Evolutionary conservation across 306 rosid species (phyloP), one percentile per base, ranked within the genome.

Genomic region (Purshia tridentata): DNA sequence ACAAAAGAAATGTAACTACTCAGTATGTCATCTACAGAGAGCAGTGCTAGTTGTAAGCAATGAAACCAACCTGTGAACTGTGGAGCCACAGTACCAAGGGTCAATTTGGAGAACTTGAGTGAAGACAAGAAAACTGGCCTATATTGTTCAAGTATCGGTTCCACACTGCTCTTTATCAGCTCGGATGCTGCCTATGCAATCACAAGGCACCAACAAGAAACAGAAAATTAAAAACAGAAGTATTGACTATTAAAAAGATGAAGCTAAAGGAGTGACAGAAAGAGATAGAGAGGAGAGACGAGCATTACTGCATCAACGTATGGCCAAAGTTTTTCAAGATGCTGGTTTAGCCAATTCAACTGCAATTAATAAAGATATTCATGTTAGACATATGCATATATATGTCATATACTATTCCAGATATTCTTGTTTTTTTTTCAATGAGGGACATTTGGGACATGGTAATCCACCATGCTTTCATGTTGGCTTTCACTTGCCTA

Each of bases 21-120:
- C 35, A 29, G 35, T 29, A 3, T 29, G 0, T 29, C 35, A 29
- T 29, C 35, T 29, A 29, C 35, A 29, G 35, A 29, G 35, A 29
- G 35, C 35, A 29, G 54, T 50, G 18, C 54, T 50, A 12, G 22
- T 22, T 64, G 57, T 13, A 60, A 65, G 49, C 29, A n/a, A 61
- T 40, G 14, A 41, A 72, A 22, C 84, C 55, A 68, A 91, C 98
- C 98, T 76, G 96, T 89, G 76, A 94, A 89, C 56, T 86, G 91
- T 20, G 98, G 98, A 72, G 98, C 95, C 73, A 94, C 96, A 41
- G 86, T 86, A 46, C 98, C 98, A 39, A 94, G 96, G 56, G 98
- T 94, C 72, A 94, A 79, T 81, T 61, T 88, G 67, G 98, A 88
- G 89, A 94, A 91, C 49, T 84, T 89, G 75, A 94, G 87, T 51